These are phyloP conservation scores for Ustilago shanxiensis DNA, from an alignment of 1,284 basidiomycete species.

Conservation along the genomic window DNA sequence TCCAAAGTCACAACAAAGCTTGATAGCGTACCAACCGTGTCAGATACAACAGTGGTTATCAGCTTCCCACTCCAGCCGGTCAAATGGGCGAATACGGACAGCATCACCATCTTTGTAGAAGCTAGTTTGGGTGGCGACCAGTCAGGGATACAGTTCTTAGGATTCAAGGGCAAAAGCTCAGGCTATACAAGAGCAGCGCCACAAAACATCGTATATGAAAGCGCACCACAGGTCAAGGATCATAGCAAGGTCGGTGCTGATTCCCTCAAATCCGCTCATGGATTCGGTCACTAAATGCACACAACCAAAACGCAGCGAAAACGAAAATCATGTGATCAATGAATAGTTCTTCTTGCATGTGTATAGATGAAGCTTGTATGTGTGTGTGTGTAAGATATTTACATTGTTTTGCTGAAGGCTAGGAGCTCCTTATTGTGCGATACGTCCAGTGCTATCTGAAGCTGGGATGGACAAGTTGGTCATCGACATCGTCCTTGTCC, in stretches of 20 bases:
- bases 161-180: constrained; percentile 63
- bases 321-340: background rate
- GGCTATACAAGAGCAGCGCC: constrained; percentile 45
- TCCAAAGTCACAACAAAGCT: constrained; percentile 34
- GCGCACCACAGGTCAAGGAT: constrained; percentile 64
- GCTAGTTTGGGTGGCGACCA: constrained; percentile 41
- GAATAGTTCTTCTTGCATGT: constrained; percentile 8
- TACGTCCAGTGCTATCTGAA: constrained; percentile 38
- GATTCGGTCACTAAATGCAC: constrained; percentile 40
- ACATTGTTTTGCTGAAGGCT: constrained; percentile 12
- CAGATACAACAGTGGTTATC: constrained; percentile 53
- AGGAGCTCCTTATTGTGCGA: constrained; percentile 3
- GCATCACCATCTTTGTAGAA: constrained; percentile 62
- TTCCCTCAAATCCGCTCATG: constrained; percentile 33
- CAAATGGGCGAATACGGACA: constrained; percentile 62
- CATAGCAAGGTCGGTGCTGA: constrained; percentile 53
- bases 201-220: constrained; percentile 65
- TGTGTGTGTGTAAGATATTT: constrained; percentile 19
- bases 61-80: constrained; percentile 62
- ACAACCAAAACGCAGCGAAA: background rate
- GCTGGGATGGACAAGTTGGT: constrained; percentile 44
- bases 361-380: background rate
- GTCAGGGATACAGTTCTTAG: constrained; percentile 57
- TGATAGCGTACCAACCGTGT: constrained; percentile 49
- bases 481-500: constrained; percentile 39